These are phyloP conservation scores for Psilocybe cubensis DNA, from an alignment of 768 basidiomycete species.

Conservation along the genomic window DNA sequence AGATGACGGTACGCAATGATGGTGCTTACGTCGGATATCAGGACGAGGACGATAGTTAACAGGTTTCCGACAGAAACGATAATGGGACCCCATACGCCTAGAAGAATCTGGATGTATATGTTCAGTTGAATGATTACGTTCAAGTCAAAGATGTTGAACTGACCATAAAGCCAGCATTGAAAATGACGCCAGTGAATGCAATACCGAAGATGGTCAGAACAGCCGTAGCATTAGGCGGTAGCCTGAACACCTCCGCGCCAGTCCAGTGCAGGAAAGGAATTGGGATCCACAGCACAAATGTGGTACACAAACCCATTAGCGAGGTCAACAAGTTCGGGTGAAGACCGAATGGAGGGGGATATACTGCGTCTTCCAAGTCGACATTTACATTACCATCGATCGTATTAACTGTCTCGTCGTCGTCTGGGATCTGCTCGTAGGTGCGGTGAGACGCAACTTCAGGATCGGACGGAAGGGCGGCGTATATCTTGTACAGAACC, in stretches of 20 bases:
- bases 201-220: constrained; percentile 67
- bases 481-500: constrained; percentile 83
- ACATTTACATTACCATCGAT: constrained; percentile 14
- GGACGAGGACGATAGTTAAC: constrained; percentile 92
- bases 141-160: constrained; percentile 17
- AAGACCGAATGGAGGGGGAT: constrained; percentile 80
- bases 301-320: constrained; percentile 77
- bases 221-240: constrained; percentile 56
- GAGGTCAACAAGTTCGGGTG: constrained; percentile 84
- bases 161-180: constrained; percentile 89
- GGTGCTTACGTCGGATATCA: constrained; percentile 68
- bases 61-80: constrained; percentile 88
- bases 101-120: constrained; percentile 56
- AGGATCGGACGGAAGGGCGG: constrained; percentile 68
- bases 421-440: constrained; percentile 49
- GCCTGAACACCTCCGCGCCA: constrained; percentile 66
- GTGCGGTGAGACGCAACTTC: constrained; percentile 44
- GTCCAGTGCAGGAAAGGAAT: constrained; percentile 73
- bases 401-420: constrained; percentile 31
- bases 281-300: constrained; percentile 77
- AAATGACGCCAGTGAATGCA: constrained; percentile 69
- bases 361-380: constrained; percentile 36
- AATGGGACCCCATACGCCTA: constrained; percentile 88
- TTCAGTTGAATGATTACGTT: background rate
- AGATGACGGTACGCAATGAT: background rate